phyloP scores from a whole-genome alignment of 2,329 filamentous ascomycete species.

The Sphaerostilbella broomeana region DNA sequence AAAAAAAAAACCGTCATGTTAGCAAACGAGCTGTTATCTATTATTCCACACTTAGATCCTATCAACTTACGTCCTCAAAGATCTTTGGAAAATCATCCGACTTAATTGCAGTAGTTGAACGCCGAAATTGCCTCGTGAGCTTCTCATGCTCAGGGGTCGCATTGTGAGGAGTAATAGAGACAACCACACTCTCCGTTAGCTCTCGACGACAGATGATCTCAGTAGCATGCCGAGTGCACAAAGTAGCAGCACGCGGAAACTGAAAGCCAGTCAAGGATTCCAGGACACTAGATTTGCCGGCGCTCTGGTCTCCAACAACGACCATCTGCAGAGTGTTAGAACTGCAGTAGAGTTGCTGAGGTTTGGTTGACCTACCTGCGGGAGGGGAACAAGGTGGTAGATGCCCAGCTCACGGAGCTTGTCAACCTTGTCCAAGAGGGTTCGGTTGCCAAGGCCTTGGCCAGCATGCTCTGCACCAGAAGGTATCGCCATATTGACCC shows the following conservation, averaged over 20 bases:
- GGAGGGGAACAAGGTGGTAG: slow-evolving; percentile 28
- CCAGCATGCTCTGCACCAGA: background rate
- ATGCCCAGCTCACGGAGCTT: slow-evolving; percentile 36
- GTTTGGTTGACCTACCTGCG: slow-evolving; percentile 46
- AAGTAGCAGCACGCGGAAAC: slow-evolving; percentile 37
- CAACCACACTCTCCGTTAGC: slow-evolving; percentile 28
- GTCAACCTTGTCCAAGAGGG: slow-evolving; percentile 32
- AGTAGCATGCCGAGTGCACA: slow-evolving; percentile 45
- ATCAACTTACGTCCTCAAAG: slow-evolving; percentile 33
- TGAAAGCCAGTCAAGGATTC: slow-evolving; percentile 53
- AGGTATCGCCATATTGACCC: background rate
- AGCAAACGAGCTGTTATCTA: no score
- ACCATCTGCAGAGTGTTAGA: slow-evolving; percentile 45
- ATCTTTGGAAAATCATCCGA: slow-evolving; percentile 27
- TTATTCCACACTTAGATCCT: no score
- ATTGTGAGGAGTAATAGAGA: slow-evolving; percentile 33
- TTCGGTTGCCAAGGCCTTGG: slow-evolving; percentile 16
- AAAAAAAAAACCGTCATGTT: background rate
- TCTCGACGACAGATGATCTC: slow-evolving; percentile 19
- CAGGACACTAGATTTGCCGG: slow-evolving; percentile 78
- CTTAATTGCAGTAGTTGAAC: slow-evolving; percentile 23
- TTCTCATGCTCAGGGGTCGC: slow-evolving; percentile 12
- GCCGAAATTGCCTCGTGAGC: slow-evolving; percentile 6
- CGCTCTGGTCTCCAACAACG: slow-evolving; percentile 78
- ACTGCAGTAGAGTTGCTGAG: no score